phyloP scores from a whole-genome alignment of 2,329 filamentous ascomycete genomes.

The Penicillium sclerotiorum region DNA sequence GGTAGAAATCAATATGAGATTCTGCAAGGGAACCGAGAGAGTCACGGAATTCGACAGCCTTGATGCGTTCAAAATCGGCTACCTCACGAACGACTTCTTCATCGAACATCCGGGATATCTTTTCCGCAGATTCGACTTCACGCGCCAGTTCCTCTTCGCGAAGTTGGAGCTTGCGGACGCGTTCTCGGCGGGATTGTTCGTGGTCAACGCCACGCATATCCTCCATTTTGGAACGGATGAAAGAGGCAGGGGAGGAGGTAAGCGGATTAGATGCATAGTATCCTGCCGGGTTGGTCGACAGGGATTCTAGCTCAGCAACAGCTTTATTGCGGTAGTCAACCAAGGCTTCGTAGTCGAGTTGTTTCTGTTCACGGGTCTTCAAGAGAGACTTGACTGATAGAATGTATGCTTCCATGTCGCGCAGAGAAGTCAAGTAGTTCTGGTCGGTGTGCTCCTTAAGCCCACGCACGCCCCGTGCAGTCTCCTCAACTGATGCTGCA shows the following conservation, averaged over 20 bases:
- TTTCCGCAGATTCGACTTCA: constrained; percentile 85
- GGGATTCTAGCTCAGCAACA: constrained; percentile 78
- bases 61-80: constrained; percentile 93
- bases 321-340: constrained; percentile 95
- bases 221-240: constrained; percentile 91
- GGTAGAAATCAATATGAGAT: constrained; percentile 85
- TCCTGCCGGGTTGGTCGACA: constrained; percentile 65
- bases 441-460: constrained; percentile 92
- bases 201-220: constrained; percentile 96
- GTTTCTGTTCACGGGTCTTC: constrained; percentile 93
- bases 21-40: constrained; percentile 83
- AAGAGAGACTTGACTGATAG: constrained; percentile 82
- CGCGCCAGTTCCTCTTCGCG: constrained; percentile 88
- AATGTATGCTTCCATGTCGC: constrained; percentile 96
- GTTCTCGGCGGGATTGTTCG: constrained; percentile 84
- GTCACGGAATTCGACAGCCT: constrained; percentile 85
- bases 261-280: constrained; percentile 58
- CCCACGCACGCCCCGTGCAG: constrained; percentile 72
- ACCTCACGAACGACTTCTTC: constrained; percentile 95
- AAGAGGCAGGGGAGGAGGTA: constrained; percentile 73
- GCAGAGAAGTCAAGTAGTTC: constrained; percentile 87
- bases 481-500: constrained; percentile 81
- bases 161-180: constrained; percentile 85
- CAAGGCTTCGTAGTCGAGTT: constrained; percentile 94
- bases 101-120: constrained; percentile 88